Conservation (phyloP, 140 eudicot genomes). For the Oenanthe javanica region DNA sequence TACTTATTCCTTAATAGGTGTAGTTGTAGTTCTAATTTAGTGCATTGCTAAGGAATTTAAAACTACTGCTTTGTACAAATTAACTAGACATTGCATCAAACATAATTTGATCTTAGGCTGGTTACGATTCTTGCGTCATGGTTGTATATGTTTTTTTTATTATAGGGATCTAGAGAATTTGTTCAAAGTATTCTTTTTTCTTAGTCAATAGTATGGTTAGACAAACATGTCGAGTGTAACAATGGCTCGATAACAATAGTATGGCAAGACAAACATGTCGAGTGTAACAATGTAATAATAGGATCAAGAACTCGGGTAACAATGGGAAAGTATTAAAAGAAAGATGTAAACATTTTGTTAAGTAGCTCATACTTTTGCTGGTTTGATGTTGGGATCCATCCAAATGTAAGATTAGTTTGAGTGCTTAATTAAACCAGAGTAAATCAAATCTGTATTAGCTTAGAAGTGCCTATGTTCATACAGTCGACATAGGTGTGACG, state of each 20-base stretch:
- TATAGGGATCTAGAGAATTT: not conserved
- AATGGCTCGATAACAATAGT: not conserved
- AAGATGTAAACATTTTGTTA: not conserved
- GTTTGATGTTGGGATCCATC: not conserved
- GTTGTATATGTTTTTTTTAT: not conserved
- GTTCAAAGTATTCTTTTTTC: not conserved
- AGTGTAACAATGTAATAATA: too few relatives aligned
- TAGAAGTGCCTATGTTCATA: too few relatives aligned
- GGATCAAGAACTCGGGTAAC: too few relatives aligned
- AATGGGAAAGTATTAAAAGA: not conserved
- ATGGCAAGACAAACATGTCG: too few relatives aligned
- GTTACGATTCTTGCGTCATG: not conserved
- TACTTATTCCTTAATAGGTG: too few relatives aligned
- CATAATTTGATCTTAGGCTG: not conserved
- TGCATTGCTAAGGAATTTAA: not conserved
- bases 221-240: not conserved
- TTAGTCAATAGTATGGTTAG: not conserved
- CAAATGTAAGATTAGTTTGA: not conserved
- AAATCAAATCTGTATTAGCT: not conserved
- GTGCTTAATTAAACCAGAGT: not conserved
- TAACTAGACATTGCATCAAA: not conserved
- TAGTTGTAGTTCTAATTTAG: not conserved
- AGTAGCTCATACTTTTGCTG: not conserved
- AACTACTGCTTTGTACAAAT: not conserved
- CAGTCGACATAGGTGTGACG: too few relatives aligned